Evolutionary conservation across 345 rosid species (phyloP).

Genomic region (Melastoma malabathricum): DNA sequence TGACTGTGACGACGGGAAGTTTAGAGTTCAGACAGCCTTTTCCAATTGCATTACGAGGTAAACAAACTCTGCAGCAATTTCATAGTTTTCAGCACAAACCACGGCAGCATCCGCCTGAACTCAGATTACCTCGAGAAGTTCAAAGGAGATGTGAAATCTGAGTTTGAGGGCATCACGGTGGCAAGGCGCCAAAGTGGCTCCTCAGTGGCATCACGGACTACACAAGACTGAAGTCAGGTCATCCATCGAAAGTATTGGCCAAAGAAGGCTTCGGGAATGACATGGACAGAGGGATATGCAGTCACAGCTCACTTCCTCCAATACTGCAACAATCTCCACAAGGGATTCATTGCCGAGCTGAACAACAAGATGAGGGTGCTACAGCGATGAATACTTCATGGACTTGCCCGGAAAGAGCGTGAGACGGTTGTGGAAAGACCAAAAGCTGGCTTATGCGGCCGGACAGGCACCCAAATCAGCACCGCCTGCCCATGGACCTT

Average conservation of each 20-base stretch:
- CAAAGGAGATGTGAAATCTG: not conserved
- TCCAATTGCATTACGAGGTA: too few relatives aligned
- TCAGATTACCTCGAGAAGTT: not conserved
- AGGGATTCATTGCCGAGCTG: slow-evolving; percentile 3
- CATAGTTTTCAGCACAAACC: not conserved
- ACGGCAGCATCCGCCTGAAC: slow-evolving; percentile 2
- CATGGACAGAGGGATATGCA: slow-evolving; percentile 5
- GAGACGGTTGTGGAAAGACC: not conserved
- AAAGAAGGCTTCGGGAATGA: slow-evolving; percentile 4
- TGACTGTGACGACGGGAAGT: too few relatives aligned
- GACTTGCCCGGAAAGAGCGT: slow-evolving; percentile 4
- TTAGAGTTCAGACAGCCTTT: too few relatives aligned
- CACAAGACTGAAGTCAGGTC: slow-evolving; percentile 6
- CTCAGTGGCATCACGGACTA: slow-evolving; percentile 6
- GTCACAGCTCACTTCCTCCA: not conserved
- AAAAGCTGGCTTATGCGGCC: not conserved
- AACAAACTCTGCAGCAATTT: too few relatives aligned
- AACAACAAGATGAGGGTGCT: slow-evolving; percentile 6
- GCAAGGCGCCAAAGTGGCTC: slow-evolving; percentile 1
- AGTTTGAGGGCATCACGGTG: slow-evolving; percentile 1
- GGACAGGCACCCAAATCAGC: not conserved
- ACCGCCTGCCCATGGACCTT: too few relatives aligned
- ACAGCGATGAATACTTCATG: slow-evolving; percentile 4
- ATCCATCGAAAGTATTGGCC: slow-evolving; percentile 6
- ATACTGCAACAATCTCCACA: not conserved